Conservation (phyloP, 345 rosid species). For the Ceriops tagal region DNA sequence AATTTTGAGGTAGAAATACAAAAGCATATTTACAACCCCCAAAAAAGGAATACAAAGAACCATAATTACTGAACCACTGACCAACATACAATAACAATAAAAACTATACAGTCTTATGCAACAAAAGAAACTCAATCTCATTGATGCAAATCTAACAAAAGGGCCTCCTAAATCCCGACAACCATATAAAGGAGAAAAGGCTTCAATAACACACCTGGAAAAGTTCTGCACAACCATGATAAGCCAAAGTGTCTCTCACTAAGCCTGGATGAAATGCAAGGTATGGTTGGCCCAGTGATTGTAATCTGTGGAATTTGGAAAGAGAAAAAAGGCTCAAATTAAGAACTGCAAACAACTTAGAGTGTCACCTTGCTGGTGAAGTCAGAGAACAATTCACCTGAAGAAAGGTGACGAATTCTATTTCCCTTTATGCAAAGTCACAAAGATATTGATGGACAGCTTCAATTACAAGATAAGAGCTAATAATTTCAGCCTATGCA, state of each 20-base stretch:
- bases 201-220: slow-evolving; percentile 61
- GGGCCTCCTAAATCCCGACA: not conserved
- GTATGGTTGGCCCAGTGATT: slow-evolving; percentile 71
- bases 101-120: not conserved
- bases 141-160: not conserved
- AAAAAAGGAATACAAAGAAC: too few relatives aligned
- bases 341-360: slow-evolving; percentile 13
- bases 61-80: not conserved
- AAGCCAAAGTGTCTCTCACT: slow-evolving; percentile 76
- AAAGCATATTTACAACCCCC: not conserved
- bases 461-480: not conserved
- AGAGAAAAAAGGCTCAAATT: slow-evolving; percentile 16
- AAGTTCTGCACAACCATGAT: slow-evolving; percentile 97
- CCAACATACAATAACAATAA: not conserved
- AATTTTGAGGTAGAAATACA: slow-evolving; percentile 9
- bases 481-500: not conserved
- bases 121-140: not conserved
- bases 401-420: not conserved
- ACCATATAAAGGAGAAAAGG: slow-evolving; percentile 17
- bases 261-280: slow-evolving; percentile 90
- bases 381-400: not conserved
- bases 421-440: not conserved
- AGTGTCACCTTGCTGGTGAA: not conserved
- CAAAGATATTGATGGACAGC: not conserved
- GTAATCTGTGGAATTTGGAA: slow-evolving; percentile 49